Evolutionary conservation across 352 stramenopile genomes (phyloP), one percentile per base, ranked within the genome.

Genomic region (Globisporangium rhizosaccharum): DNA sequence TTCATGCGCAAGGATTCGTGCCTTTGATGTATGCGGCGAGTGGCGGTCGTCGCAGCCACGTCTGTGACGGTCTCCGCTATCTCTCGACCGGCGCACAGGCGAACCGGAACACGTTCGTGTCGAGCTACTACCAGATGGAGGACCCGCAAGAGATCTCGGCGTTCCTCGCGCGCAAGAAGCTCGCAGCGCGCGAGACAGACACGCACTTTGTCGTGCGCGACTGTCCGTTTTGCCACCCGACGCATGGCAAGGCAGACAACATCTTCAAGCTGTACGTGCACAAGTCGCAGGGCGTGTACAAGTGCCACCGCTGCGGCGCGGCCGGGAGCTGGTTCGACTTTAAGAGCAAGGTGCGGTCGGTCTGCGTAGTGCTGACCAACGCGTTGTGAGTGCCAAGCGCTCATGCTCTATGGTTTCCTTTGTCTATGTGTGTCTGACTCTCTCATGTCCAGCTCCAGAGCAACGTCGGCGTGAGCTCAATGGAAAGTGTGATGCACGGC

Each of bases 261-360:
- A 68, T 97, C 8, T 97, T 94, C 62, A 97, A 97, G 70, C 72
- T 97, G 57, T 96, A 97, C 68, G 82, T 97, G 56, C 78, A 92
- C 67, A 92, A 89, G 71, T 68, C 72, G 26, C 84, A 88, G 47
- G 88, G 89, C 50, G 78, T 94, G 57, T 96, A 93, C 73, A 92
- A 94, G 61, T 96, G 89, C 64, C 88, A 96, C 74, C 88, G 89
- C 55, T 97, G 89, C 66, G 87, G 89, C 46, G 66, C 78, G 1
- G 67, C 79, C 8, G 88, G 89, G 36, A 94, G 81, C 54, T 96
- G 89, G 89, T 94, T 96, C 61, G 81, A 95, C 55, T 96, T 96
- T 45, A 94, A 94, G 63, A 77, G 73, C 65, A 94, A 90, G 66
- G 66, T 78, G 42, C 47, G 58, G 28, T 18, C n/a, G 23, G 8